Conservation (phyloP, 2,329 filamentous ascomycete species). For the Hypoxylon sp. region DNA sequence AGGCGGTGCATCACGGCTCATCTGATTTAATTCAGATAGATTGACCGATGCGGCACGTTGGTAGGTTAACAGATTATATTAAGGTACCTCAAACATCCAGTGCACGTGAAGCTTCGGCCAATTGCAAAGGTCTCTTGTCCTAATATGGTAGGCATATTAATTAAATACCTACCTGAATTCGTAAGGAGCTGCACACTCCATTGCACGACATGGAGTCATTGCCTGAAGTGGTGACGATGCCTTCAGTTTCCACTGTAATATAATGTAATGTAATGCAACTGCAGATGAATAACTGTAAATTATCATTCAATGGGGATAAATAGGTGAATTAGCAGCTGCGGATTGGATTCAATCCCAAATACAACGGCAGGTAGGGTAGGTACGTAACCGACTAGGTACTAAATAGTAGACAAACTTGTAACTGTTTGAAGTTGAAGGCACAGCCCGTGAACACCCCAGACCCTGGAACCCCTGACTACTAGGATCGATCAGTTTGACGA, state of each 20-base stretch:
- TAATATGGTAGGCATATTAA: slow-evolving; percentile 17
- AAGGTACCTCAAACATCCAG: too few relatives aligned
- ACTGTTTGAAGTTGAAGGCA: slow-evolving; percentile 31
- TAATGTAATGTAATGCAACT: too few relatives aligned
- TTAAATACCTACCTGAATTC: slow-evolving; percentile 2
- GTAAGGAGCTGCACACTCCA: slow-evolving; percentile 1
- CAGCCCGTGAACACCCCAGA: slow-evolving; percentile 14
- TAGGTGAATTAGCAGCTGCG: too few relatives aligned
- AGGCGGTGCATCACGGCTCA: slow-evolving; percentile 1
- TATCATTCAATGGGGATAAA: too few relatives aligned
- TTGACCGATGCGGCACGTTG: slow-evolving; percentile 8
- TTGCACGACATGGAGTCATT: slow-evolving; percentile 3
- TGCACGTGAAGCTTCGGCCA: slow-evolving; percentile 14
- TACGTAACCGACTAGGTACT: too few relatives aligned
- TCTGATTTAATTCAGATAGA: slow-evolving; percentile 25
- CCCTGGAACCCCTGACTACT: slow-evolving; percentile 25
- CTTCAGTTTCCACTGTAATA: too few relatives aligned
- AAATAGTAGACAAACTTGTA: slow-evolving; percentile 4
- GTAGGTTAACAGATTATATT: too few relatives aligned
- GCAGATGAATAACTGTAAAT: too few relatives aligned
- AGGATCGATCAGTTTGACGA: slow-evolving; percentile 6
- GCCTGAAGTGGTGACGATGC: too few relatives aligned
- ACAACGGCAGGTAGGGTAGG: too few relatives aligned
- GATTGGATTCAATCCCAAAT: too few relatives aligned
- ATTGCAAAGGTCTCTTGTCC: slow-evolving; percentile 14